A percentile compares a stretch with the other conserved stretches of the same genome.
phyloP scores from a whole-genome alignment of 139 green algal species.

The Chlamydomonas sp. region DNA sequence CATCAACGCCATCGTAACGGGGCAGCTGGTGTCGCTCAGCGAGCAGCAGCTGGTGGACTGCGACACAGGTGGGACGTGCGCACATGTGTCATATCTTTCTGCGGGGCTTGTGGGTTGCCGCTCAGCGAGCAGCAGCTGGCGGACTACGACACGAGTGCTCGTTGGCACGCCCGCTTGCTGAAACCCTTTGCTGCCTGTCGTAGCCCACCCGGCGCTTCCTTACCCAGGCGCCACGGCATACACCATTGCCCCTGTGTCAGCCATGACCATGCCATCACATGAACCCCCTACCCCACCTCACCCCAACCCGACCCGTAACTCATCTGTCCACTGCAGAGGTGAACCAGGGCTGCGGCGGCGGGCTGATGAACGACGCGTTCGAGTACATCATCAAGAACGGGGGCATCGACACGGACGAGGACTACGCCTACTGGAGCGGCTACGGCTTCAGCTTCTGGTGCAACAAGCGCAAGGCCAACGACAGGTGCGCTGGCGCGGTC shows the following conservation, averaged over 20 bases:
- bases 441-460: conserved; percentile 60
- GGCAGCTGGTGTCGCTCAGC: conserved; percentile 78
- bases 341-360: conserved; percentile 68
- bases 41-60: conserved; percentile 98
- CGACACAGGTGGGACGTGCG: conserved; percentile 56
- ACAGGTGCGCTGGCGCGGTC: conserved; percentile 28
- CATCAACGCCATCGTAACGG: conserved; percentile 82
- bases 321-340: background rate
- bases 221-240: no score
- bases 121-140: background rate
- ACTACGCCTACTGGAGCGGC: conserved; percentile 86
- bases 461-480: conserved; percentile 59
- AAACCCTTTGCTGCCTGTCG: no score
- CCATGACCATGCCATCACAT: no score
- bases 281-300: no score
- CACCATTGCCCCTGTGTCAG: no score
- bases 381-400: conserved; percentile 82
- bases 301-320: no score
- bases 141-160: no score
- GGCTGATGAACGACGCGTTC: conserved; percentile 89
- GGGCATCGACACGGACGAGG: conserved; percentile 86
- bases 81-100: no score
- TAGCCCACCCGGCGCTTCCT: no score
- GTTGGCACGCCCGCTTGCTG: no score
- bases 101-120: background rate